Evolutionary conservation across 192 early-diverging fungal genomes (phyloP), one percentile per base, ranked within the genome.

Genomic region (Kickxella alabastrina): DNA sequence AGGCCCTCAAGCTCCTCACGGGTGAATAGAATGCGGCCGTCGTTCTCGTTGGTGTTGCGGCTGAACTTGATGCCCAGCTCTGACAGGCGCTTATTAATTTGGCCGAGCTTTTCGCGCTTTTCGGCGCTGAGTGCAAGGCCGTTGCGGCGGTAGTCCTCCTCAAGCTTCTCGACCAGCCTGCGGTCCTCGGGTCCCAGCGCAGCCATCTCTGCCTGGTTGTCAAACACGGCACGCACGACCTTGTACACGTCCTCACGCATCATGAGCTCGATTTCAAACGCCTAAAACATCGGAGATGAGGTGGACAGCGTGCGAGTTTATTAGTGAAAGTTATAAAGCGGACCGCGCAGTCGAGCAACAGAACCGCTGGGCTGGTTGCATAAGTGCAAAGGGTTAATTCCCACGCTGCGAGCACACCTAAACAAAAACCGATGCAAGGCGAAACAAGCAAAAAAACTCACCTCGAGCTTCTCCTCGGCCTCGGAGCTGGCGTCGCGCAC

Each of bases 11-110:
- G 77, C 56, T 90, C 83, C 17, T 83, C 68, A 15, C 62, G 62
- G 35, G 75, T 74, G 32, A 80, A 65, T 28, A 58, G 49, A 44
- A 70, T 67, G 25, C 68, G 63, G 19, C 77, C 83, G 28, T 73
- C 80, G 47, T 80, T 86, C 54, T 89, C 85, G 49, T 82, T 84
- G 63, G 85, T 39, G 50, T 81, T 87, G 64, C 86, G 83, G 54
- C 68, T 77, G 54, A 87, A 92, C 39, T 84, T 81, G 39, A 89
- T 85, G 25, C 77, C 70, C 23, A 87, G 57, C 29, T 87, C 86
- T 14, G 81, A 75, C 25, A 92, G 68, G 18, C 80, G 79, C 73
- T 89, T 81, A 24, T 82, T 79, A 43, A 89, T 68, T n/a, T 57
- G 57, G 40, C 75, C 83, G 19, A 91, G 59, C 40, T 78, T 68